Percentiles rank a stretch among this genome's conserved stretches.
phyloP scores from a whole-genome alignment of 2,329 filamentous ascomycete genomes.

The Fusarium penzigii region DNA sequence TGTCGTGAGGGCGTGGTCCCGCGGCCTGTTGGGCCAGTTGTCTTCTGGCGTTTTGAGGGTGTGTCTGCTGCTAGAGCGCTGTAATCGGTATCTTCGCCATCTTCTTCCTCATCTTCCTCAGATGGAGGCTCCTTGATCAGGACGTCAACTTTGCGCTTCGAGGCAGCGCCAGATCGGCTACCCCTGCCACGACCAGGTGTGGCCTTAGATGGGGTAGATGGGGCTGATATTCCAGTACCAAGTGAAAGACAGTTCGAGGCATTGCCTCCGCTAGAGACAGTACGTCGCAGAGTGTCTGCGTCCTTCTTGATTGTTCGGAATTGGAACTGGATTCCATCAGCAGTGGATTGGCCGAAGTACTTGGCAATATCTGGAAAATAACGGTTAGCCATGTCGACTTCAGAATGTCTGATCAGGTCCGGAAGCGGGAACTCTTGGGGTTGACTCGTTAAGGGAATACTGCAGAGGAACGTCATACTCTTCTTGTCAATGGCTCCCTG shows the following conservation, averaged over 20 bases:
- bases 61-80: conserved; percentile 37
- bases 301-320: conserved; percentile 58
- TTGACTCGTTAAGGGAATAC: neutral
- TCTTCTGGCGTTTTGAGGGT: conserved; percentile 38
- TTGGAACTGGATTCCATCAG: conserved; percentile 60
- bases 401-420: neutral
- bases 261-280: conserved; percentile 46
- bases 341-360: conserved; percentile 60
- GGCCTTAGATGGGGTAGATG: conserved; percentile 34
- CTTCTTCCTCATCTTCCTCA: conserved; percentile 30
- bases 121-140: conserved; percentile 16
- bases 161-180: conserved; percentile 27
- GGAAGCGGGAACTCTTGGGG: conserved; percentile 1
- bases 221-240: conserved; percentile 23
- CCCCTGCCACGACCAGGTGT: conserved; percentile 20
- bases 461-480: conserved; percentile 36
- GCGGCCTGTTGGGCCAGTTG: conserved; percentile 19
- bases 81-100: conserved; percentile 31
- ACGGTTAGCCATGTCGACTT: conserved; percentile 2
- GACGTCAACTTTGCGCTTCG: conserved; percentile 27
- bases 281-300: conserved; percentile 48
- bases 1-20: conserved; percentile 31
- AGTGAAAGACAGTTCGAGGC: conserved; percentile 43
- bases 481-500: conserved; percentile 41
- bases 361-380: conserved; percentile 56